Base-by-base conservation (phyloP, 2,329 filamentous ascomycete genomes). In the Aureobasidium sp. region DNA sequence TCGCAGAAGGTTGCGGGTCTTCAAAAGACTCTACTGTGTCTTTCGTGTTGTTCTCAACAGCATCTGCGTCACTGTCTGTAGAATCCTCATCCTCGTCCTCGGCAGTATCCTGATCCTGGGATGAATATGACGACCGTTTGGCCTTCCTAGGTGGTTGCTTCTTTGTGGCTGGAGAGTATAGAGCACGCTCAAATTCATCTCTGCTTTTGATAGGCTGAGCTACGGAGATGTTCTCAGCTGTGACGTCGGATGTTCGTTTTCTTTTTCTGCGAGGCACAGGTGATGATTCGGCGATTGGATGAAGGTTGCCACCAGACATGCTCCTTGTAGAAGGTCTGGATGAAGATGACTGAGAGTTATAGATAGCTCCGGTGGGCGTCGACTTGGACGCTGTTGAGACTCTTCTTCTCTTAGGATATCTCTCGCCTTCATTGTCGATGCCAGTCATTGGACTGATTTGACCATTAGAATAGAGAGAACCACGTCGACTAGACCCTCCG, bases 351-450 rank as follows among this genome's bases (percentile, higher is more conserved):
- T 61, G 54, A 5, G 63, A 61, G 33, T 42, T 43, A n/a, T 61
- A 50, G 17, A 38, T 38, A 21, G 58, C 57, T 17, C 47, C 50
- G 31, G 51, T 61, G 1, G 61, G 59, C 3, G 61, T 62, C 3
- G 63, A 61, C 33, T 64, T 64, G 25, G 58, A 58, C 17, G 50
- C 61, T 21, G 38, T 47, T n/a, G 63, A 64, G 3, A 61, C 33
- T 21, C 54, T 53, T 40, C 63, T 61, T 25, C 63, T 42, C 50
- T 63, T 64, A 13, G 63, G 27, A 27, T 62, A 60, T 27, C 63
- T 55, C 21, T 64, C 61, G 19, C 25, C 49, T 17, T 57, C 57
- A 33, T 55, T 53, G 17, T 59, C 40, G n/a, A 45, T 21, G 23
- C 33, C 37, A 19, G 27, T 25, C 19, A 35, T 46, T 21, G 53